Evolutionary conservation across 306 rosid genomes (phyloP).

Genomic region (Cicer arietinum): DNA sequence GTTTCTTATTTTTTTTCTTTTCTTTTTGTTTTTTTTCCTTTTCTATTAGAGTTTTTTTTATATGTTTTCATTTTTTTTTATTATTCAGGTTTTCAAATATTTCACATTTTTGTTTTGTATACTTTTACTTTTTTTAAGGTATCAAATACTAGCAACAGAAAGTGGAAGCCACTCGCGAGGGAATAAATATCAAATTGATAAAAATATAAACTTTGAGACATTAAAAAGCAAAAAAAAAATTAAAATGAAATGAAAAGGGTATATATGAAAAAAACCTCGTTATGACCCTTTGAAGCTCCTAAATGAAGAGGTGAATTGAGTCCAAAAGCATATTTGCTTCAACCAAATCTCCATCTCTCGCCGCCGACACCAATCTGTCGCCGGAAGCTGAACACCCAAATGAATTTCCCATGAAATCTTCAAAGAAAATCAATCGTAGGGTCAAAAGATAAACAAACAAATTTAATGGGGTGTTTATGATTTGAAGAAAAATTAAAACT

Average conservation of each 20-base stretch:
- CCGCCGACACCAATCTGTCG: slow-evolving; percentile 96
- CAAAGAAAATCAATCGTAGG: slow-evolving; percentile 36
- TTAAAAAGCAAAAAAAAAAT: background rate
- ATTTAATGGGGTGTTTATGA: slow-evolving; percentile 39
- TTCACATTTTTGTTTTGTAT: too few species aligned
- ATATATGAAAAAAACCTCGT: slow-evolving; percentile 62
- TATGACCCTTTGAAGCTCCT: slow-evolving; percentile 97
- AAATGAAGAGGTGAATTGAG: slow-evolving; percentile 98
- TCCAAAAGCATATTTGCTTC: slow-evolving; percentile 92
- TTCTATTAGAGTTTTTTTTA: too few species aligned
- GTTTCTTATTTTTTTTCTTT: too few species aligned
- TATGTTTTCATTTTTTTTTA: too few species aligned
- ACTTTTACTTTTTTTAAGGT: too few species aligned
- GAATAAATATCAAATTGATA: background rate
- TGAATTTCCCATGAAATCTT: slow-evolving; percentile 79
- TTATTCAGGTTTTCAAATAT: too few species aligned
- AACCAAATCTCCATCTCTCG: slow-evolving; percentile 92
- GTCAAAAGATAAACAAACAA: slow-evolving; percentile 39
- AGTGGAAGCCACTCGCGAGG: too few species aligned
- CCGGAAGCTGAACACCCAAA: slow-evolving; percentile 98
- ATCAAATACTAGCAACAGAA: too few species aligned
- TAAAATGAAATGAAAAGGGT: background rate
- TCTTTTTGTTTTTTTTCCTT: too few species aligned
- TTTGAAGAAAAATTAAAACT: slow-evolving; percentile 16
- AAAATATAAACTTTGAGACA: slow-evolving; percentile 22